Percentiles rank a stretch among this genome's conserved stretches.
Evolutionary conservation across 2,329 filamentous ascomycete species (phyloP).

Genomic region (Cladosporium sp.): DNA sequence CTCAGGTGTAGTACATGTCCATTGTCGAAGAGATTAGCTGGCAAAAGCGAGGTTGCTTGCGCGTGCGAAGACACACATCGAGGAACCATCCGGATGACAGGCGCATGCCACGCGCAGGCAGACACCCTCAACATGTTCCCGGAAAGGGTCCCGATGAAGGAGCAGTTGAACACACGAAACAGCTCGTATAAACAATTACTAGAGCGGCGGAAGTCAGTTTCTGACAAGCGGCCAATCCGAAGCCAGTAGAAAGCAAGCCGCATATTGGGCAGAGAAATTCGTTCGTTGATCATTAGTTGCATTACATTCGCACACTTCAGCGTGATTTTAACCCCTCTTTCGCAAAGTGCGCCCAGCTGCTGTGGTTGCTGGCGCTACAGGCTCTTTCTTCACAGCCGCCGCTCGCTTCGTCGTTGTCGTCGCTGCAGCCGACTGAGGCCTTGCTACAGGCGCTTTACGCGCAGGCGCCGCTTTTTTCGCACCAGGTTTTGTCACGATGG

Average conservation of each 20-base stretch:
- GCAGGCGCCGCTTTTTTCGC: slow-evolving; percentile 44
- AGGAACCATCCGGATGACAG: background rate
- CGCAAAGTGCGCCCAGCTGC: slow-evolving; percentile 33
- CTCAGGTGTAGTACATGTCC: background rate
- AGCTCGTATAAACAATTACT: background rate
- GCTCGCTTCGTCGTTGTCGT: slow-evolving; percentile 44
- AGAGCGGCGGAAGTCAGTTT: background rate
- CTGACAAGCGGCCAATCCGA: slow-evolving; percentile 11
- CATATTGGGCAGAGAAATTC: background rate
- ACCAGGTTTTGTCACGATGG: slow-evolving; percentile 57
- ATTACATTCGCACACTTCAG: background rate
- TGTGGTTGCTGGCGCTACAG: slow-evolving; percentile 26
- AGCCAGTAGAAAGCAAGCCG: background rate
- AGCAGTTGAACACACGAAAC: background rate
- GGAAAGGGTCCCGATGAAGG: background rate
- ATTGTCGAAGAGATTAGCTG: background rate
- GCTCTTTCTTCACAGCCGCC: slow-evolving; percentile 31
- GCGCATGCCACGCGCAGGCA: background rate
- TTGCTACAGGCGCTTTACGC: slow-evolving; percentile 49
- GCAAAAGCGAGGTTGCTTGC: background rate
- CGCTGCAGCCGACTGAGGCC: slow-evolving; percentile 42
- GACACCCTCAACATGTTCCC: background rate
- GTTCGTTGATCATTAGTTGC: slow-evolving; percentile 16
- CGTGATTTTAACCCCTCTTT: slow-evolving; percentile 33
- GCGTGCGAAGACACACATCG: background rate